Conservation (phyloP, 805 yeast genomes). For the Barnettozyma salicaria region DNA sequence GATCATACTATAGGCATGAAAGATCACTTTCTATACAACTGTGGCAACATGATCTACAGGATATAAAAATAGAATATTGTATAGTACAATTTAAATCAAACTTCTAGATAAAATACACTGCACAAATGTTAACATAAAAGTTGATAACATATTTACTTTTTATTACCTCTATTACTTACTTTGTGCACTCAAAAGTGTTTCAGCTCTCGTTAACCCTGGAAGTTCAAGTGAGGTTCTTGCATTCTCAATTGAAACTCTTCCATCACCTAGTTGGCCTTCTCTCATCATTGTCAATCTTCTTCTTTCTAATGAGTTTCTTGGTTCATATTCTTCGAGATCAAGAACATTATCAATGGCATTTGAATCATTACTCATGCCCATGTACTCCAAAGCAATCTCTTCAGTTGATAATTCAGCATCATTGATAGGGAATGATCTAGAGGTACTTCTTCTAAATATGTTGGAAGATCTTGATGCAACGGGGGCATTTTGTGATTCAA, state of each 20-base stretch:
- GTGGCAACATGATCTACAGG: too few relatives aligned
- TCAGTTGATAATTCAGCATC: slow-evolving; percentile 31
- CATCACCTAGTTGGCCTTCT: slow-evolving; percentile 32
- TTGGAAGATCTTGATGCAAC: slow-evolving; percentile 32
- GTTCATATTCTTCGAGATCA: slow-evolving; percentile 12
- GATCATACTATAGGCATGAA: background rate
- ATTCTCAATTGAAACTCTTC: slow-evolving; percentile 33
- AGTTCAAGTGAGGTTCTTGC: slow-evolving; percentile 36
- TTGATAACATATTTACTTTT: too few relatives aligned
- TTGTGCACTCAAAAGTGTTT: slow-evolving; percentile 25
- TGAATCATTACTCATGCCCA: background rate
- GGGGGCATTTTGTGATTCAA: slow-evolving; percentile 22
- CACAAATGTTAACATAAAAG: too few relatives aligned
- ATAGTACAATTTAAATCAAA: background rate
- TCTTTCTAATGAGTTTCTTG: slow-evolving; percentile 34
- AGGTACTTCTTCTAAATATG: slow-evolving; percentile 31
- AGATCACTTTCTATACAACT: too few relatives aligned
- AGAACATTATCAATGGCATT: slow-evolving; percentile 1
- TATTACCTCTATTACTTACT: slow-evolving; percentile 8
- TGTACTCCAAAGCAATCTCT: slow-evolving; percentile 31
- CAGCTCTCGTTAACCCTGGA: slow-evolving; percentile 37
- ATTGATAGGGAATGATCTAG: slow-evolving; percentile 21
- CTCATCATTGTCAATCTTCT: slow-evolving; percentile 34
- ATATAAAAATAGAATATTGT: background rate
- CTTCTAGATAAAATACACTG: too few relatives aligned